These are phyloP conservation scores for Butyriboletus loyo DNA, from an alignment of 768 basidiomycete species.

Conservation along the genomic window DNA sequence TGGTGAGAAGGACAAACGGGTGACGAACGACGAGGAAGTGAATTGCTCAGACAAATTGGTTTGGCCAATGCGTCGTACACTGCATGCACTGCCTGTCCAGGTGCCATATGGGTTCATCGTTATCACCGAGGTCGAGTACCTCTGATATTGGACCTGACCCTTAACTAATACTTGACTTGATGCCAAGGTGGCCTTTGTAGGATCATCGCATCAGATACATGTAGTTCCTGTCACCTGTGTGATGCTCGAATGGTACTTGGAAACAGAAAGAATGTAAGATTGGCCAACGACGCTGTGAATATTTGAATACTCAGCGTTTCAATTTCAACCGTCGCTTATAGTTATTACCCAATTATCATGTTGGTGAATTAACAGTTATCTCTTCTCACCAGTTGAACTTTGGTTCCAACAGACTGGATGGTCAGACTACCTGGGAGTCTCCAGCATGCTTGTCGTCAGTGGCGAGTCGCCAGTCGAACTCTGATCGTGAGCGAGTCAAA, in stretches of 20 bases:
- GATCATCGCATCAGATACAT: not conserved
- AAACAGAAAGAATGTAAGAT: no score
- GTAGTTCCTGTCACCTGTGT: no score
- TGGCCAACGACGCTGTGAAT: no score
- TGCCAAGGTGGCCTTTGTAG: not conserved
- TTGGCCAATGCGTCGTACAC: not conserved
- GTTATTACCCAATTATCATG: no score
- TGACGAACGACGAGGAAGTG: not conserved
- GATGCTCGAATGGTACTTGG: no score
- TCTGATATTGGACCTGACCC: not conserved
- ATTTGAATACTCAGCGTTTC: no score
- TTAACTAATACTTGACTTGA: not conserved
- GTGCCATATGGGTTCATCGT: not conserved
- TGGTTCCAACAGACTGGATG: constrained; percentile 5
- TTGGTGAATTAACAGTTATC: not conserved
- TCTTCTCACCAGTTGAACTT: not conserved
- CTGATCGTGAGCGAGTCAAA: not conserved
- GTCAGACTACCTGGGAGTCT: constrained; percentile 1
- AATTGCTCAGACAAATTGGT: not conserved
- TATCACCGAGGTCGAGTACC: not conserved
- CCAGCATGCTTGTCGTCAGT: not conserved
- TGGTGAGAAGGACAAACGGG: not conserved
- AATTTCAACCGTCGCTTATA: not conserved
- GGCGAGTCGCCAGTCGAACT: not conserved
- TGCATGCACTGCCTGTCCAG: not conserved